Percentiles rank a stretch among this genome's conserved stretches.
Conservation (phyloP, 345 rosid genomes). For the Nasturtium officinale region DNA sequence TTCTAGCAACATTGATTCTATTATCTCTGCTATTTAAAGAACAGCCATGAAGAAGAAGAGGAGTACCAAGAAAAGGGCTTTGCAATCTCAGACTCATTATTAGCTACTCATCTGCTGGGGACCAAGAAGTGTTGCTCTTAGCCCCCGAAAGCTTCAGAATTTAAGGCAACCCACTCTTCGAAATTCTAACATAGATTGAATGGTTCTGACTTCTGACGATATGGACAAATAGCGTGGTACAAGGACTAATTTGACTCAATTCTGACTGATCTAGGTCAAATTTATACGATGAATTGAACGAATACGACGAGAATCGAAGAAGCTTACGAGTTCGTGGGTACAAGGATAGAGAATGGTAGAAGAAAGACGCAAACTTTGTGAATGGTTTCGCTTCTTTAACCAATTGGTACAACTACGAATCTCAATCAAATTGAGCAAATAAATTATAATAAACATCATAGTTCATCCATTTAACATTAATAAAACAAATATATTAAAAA, state of each 20-base stretch:
- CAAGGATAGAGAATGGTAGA: neutral
- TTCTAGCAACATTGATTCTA: constrained; percentile 39
- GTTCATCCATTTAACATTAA: too few relatives aligned
- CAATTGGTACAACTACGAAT: too few relatives aligned
- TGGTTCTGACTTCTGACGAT: neutral
- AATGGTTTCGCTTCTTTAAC: too few relatives aligned
- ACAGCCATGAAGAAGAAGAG: constrained; percentile 43
- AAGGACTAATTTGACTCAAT: constrained; percentile 7
- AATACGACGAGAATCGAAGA: neutral
- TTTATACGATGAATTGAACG: neutral
- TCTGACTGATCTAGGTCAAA: neutral
- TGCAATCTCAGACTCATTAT: constrained; percentile 63
- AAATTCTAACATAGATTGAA: constrained; percentile 16
- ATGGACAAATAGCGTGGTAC: neutral
- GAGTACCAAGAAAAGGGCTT: constrained; percentile 60
- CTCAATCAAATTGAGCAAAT: too few relatives aligned
- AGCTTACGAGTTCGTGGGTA: neutral
- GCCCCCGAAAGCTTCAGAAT: constrained; percentile 53
- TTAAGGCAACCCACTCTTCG: constrained; percentile 9
- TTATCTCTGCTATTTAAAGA: constrained; percentile 38
- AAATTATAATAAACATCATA: too few relatives aligned
- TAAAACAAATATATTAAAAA: too few relatives aligned
- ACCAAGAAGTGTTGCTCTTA: constrained; percentile 60
- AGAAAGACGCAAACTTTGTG: neutral
- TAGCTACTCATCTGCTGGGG: constrained; percentile 58